phyloP scores from a whole-genome alignment of 108 stramenopile genomes.

The Cyclotella baltica region DNA sequence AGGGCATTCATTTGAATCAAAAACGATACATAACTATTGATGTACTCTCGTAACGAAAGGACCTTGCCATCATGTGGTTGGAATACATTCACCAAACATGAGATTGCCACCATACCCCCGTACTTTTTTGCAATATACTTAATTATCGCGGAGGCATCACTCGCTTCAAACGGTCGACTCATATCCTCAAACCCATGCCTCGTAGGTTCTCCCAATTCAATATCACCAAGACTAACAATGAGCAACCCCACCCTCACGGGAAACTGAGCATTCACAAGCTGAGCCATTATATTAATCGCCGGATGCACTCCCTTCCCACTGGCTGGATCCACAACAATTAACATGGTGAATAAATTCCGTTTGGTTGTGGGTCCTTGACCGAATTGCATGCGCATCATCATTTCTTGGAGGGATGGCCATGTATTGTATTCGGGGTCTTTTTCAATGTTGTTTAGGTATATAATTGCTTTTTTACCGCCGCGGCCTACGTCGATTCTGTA shows the following conservation, averaged over 20 bases:
- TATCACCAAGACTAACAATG: slow-evolving; percentile 65
- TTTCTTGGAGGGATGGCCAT: slow-evolving; percentile 73
- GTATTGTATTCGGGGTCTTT: slow-evolving; percentile 66
- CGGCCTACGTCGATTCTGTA: slow-evolving; percentile 83
- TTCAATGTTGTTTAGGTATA: slow-evolving; percentile 88
- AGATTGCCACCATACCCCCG: slow-evolving; percentile 52
- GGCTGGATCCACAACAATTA: slow-evolving; percentile 72
- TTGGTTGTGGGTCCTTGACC: slow-evolving; percentile 78
- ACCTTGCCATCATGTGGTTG: slow-evolving; percentile 2
- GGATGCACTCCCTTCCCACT: slow-evolving; percentile 32
- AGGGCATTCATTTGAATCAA: slow-evolving; percentile 32
- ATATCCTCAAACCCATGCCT: slow-evolving; percentile 24
- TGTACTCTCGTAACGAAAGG: slow-evolving; percentile 30
- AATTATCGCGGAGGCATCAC: slow-evolving; percentile 36
- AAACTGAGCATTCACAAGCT: slow-evolving; percentile 67
- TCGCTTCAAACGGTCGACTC: slow-evolving; percentile 38
- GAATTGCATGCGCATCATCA: slow-evolving; percentile 76
- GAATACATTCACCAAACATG: slow-evolving; percentile 26
- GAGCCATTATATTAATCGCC: slow-evolving; percentile 43
- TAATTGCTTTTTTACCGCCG: slow-evolving; percentile 69
- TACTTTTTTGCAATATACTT: slow-evolving; percentile 41
- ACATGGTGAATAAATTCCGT: slow-evolving; percentile 83
- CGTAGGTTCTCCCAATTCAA: slow-evolving; percentile 34
- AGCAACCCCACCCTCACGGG: slow-evolving; percentile 74
- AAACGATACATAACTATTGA: slow-evolving; percentile 25